phyloP scores from a whole-genome alignment of 2,329 filamentous ascomycete genomes.

The Zalaria sp. region DNA sequence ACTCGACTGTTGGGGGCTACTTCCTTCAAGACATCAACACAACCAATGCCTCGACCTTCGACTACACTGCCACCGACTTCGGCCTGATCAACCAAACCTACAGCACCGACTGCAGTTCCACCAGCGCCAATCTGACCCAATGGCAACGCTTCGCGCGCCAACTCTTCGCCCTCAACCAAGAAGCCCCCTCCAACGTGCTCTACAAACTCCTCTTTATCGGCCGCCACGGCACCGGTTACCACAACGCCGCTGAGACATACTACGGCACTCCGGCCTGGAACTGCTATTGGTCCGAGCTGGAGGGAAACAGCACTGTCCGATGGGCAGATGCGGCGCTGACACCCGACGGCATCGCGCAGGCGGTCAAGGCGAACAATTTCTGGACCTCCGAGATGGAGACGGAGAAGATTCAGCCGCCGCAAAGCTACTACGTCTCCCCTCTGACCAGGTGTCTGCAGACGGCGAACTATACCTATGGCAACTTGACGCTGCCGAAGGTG shows the following conservation, averaged over 20 bases:
- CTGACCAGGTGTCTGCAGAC: constrained; percentile 50
- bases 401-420: constrained; percentile 44
- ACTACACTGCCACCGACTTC: constrained; percentile 50
- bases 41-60: constrained; percentile 44
- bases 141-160: constrained; percentile 52
- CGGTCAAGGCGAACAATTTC: constrained; percentile 43
- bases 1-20: constrained; percentile 45
- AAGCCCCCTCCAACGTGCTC: constrained; percentile 35
- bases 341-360: constrained; percentile 40
- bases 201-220: constrained; percentile 58
- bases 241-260: constrained; percentile 51
- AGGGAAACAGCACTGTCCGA: constrained; percentile 47
- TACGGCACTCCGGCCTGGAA: constrained; percentile 60
- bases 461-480: constrained; percentile 46
- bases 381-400: constrained; percentile 39
- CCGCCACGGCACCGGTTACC: constrained; percentile 53
- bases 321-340: constrained; percentile 56
- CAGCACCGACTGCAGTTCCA: constrained; percentile 34
- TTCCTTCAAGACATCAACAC: constrained; percentile 49
- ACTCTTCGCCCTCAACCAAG: constrained; percentile 41
- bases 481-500: constrained; percentile 36
- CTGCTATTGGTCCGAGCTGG: constrained; percentile 47
- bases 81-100: constrained; percentile 52
- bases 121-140: constrained; percentile 37
- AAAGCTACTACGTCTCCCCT: constrained; percentile 52